Evolutionary conservation across 2,329 filamentous ascomycete genomes (phyloP).

Genomic region (Stachybotrys chlorohalonatus): DNA sequence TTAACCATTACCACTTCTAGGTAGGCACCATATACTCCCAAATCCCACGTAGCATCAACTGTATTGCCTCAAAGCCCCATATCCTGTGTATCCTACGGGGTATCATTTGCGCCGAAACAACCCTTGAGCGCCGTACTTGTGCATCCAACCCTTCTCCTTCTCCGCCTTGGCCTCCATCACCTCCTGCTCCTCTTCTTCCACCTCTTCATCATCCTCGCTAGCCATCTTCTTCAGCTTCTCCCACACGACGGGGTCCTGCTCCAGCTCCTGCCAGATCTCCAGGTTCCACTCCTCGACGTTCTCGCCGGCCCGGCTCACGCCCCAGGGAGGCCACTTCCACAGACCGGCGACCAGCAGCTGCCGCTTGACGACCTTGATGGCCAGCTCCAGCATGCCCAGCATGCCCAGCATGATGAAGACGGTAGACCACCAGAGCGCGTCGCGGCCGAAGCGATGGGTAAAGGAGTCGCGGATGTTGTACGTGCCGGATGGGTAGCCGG

Average conservation of each 20-base stretch:
- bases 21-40: too few relatives aligned
- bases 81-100: background rate
- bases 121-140: background rate
- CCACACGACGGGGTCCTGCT: conserved; percentile 37
- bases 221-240: conserved; percentile 32
- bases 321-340: conserved; percentile 39
- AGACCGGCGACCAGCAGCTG: conserved; percentile 34
- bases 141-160: background rate
- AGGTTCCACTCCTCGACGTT: conserved; percentile 41
- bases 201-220: conserved; percentile 7
- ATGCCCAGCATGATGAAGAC: conserved; percentile 54
- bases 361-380: conserved; percentile 40
- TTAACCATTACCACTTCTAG: too few relatives aligned
- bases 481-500: conserved; percentile 30
- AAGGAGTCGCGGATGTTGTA: conserved; percentile 67
- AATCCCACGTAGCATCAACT: too few relatives aligned
- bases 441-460: conserved; percentile 54
- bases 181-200: conserved; percentile 9
- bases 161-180: conserved; percentile 7
- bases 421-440: conserved; percentile 65
- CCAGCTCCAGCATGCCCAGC: conserved; percentile 57
- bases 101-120: background rate
- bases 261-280: conserved; percentile 50
- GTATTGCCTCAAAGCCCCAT: background rate
- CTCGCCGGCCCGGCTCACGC: conserved; percentile 19